Conservation (phyloP, 2,329 filamentous ascomycete genomes). For the Fusarium beomiforme region DNA sequence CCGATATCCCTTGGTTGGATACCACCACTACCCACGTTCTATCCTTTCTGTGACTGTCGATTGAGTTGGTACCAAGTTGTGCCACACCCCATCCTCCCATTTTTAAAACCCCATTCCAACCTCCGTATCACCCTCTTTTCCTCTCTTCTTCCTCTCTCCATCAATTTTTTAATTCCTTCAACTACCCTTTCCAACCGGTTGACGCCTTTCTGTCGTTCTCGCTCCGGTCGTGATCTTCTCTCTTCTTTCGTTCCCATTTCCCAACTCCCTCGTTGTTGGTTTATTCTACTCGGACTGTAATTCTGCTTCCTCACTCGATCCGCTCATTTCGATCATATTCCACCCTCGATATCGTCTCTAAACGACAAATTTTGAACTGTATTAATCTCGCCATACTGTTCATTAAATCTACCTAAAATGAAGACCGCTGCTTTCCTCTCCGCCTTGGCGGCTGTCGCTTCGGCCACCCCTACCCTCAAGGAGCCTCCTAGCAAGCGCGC, state of each 20-base stretch:
- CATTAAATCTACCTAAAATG: conserved; percentile 52
- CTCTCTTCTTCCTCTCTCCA: conserved; percentile 34
- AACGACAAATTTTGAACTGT: conserved; percentile 24
- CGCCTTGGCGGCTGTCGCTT: conserved; percentile 59
- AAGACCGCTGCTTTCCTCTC: conserved; percentile 59
- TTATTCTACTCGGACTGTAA: conserved; percentile 39
- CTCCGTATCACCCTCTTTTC: conserved; percentile 28
- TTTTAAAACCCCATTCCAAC: conserved; percentile 42
- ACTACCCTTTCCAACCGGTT: conserved; percentile 35
- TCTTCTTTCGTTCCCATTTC: conserved; percentile 42
- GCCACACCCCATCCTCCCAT: conserved; percentile 7
- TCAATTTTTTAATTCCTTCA: conserved; percentile 22
- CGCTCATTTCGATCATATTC: conserved; percentile 31
- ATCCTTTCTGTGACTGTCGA: neutral
- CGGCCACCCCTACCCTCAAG: conserved; percentile 62
- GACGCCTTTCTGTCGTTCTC: conserved; percentile 24
- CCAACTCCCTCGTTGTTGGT: conserved; percentile 53
- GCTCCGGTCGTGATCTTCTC: conserved; percentile 22
- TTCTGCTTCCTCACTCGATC: conserved; percentile 30
- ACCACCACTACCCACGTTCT: conserved; percentile 5
- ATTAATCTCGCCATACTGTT: conserved; percentile 1
- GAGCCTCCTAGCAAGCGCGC: conserved; percentile 62
- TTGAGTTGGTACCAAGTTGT: neutral
- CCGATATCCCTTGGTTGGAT: conserved; percentile 32
- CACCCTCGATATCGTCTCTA: conserved; percentile 10